phyloP scores from a whole-genome alignment of 768 basidiomycete genomes.

The Mycena alexandri region DNA sequence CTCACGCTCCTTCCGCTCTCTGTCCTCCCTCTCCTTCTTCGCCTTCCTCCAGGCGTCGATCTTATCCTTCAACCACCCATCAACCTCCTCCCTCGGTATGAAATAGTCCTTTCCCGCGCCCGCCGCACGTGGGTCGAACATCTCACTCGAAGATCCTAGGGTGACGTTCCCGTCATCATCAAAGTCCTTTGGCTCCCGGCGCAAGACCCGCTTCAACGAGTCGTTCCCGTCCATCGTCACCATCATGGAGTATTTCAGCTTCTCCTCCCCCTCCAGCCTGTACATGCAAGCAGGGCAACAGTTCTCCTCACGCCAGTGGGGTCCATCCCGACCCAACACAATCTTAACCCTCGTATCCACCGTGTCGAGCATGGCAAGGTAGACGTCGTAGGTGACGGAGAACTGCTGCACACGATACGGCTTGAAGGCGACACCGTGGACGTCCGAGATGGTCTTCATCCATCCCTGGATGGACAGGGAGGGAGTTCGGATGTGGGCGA shows the following conservation, averaged over 20 bases:
- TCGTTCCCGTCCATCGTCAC: slow-evolving; percentile 26
- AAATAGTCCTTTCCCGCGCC: neutral
- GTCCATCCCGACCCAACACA: slow-evolving; percentile 40
- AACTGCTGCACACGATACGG: too few species aligned
- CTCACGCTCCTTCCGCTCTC: too few species aligned
- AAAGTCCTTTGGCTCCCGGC: neutral
- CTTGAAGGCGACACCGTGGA: too few species aligned
- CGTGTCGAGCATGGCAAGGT: slow-evolving; percentile 32
- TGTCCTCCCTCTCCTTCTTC: neutral
- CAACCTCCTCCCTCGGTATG: neutral
- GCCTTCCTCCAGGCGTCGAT: neutral
- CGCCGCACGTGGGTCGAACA: neutral
- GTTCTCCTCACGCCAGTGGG: slow-evolving; percentile 17
- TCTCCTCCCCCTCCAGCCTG: slow-evolving; percentile 9
- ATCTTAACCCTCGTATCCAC: slow-evolving; percentile 33
- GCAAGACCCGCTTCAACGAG: slow-evolving; percentile 23
- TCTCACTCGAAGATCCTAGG: neutral
- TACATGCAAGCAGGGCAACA: slow-evolving; percentile 28
- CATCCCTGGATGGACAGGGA: slow-evolving; percentile 32
- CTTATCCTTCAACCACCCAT: neutral
- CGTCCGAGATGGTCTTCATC: neutral
- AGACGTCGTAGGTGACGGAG: slow-evolving; percentile 37
- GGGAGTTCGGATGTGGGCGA: slow-evolving; percentile 24
- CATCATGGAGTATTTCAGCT: slow-evolving; percentile 3
- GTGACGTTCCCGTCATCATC: neutral